phyloP scores from a whole-genome alignment of 2,329 filamentous ascomycete species.

The Phyllosticta citriasiana region DNA sequence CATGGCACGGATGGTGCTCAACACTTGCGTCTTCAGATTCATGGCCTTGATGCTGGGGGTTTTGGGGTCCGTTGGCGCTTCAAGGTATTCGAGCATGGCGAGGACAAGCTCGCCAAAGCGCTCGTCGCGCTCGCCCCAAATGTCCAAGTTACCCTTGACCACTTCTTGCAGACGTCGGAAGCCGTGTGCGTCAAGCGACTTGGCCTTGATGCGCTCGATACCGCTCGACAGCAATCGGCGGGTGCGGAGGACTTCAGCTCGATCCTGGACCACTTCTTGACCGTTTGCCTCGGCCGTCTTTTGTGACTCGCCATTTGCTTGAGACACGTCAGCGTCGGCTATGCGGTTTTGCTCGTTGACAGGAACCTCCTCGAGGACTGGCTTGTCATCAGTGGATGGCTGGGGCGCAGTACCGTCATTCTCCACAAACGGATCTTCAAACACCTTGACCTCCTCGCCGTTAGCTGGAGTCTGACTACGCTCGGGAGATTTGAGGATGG shows the following conservation, averaged over 20 bases:
- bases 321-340: conserved; percentile 11
- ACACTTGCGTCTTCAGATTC: conserved; percentile 63
- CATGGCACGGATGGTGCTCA: conserved; percentile 64
- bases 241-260: conserved; percentile 34
- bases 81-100: conserved; percentile 62
- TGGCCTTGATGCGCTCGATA: conserved; percentile 60
- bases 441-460: conserved; percentile 38
- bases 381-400: conserved; percentile 20
- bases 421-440: conserved; percentile 42
- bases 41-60: conserved; percentile 54
- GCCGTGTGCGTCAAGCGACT: conserved; percentile 68
- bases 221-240: conserved; percentile 60
- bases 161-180: conserved; percentile 70
- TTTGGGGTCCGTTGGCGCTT: conserved; percentile 43
- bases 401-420: conserved; percentile 21
- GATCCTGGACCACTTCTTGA: conserved; percentile 26
- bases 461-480: background rate
- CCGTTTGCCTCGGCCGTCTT: conserved; percentile 7
- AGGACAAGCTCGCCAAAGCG: conserved; percentile 59
- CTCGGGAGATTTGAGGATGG: conserved; percentile 14
- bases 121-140: conserved; percentile 56
- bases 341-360: conserved; percentile 36
- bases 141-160: conserved; percentile 54
- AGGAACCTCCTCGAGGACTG: conserved; percentile 42
- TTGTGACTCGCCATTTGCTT: conserved; percentile 14